A percentile compares a stretch with the other conserved stretches of the same genome.
Evolutionary conservation across 352 stramenopile species (phyloP).

Genomic region (Phytophthora quininea): DNA sequence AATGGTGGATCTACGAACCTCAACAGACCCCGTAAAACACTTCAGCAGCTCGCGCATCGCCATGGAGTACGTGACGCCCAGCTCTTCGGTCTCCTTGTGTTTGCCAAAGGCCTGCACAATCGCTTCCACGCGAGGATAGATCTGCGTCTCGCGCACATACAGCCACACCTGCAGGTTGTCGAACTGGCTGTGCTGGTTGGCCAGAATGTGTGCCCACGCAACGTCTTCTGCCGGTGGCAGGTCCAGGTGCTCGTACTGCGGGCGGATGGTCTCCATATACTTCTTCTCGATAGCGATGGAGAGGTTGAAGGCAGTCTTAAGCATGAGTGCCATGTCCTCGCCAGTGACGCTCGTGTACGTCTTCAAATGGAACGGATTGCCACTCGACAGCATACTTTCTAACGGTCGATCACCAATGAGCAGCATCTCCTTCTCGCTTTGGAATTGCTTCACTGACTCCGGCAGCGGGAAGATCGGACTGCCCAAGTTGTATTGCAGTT

Average conservation of each 20-base stretch:
- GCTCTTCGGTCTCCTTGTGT: constrained; percentile 72
- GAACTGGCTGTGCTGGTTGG: constrained; percentile 82
- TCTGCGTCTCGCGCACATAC: constrained; percentile 85
- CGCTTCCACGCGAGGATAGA: constrained; percentile 70
- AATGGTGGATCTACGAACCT: constrained; percentile 43
- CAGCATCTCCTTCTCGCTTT: constrained; percentile 51
- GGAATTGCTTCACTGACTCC: constrained; percentile 43
- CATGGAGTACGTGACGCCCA: constrained; percentile 83
- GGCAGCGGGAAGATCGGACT: constrained; percentile 44
- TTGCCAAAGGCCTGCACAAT: constrained; percentile 59
- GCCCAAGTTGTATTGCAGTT: constrained; percentile 57
- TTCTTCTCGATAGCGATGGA: constrained; percentile 84
- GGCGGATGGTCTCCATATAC: constrained; percentile 70
- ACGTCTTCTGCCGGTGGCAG: constrained; percentile 66
- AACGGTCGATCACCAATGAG: constrained; percentile 71
- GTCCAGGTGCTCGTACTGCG: constrained; percentile 41
- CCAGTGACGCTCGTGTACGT: constrained; percentile 47
- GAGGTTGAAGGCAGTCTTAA: constrained; percentile 86
- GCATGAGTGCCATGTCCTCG: constrained; percentile 69
- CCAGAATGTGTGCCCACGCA: constrained; percentile 82
- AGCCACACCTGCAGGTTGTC: constrained; percentile 87
- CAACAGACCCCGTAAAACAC: constrained; percentile 79
- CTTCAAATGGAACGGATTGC: constrained; percentile 66
- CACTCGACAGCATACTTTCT: constrained; percentile 62
- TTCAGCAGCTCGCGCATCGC: constrained; percentile 80